These are phyloP conservation scores for Candida ulmi DNA, from an alignment of 805 yeast species.

Conservation along the genomic window DNA sequence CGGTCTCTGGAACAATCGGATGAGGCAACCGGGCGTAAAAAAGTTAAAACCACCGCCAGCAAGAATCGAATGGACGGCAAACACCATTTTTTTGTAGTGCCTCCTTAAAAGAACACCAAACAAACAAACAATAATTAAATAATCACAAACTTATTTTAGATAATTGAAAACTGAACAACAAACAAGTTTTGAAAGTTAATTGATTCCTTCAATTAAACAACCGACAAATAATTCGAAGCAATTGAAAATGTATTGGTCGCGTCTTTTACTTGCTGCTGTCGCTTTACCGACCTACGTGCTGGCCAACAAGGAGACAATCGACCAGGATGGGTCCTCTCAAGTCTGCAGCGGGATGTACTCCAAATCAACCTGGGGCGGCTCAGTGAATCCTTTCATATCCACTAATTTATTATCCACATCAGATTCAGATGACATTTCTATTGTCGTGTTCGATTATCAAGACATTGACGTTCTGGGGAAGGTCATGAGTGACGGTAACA, in stretches of 20 bases:
- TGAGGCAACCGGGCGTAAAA: no score
- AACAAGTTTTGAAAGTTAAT: no score
- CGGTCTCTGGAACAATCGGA: no score
- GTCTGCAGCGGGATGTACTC: slow-evolving; percentile 90
- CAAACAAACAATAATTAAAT: no score
- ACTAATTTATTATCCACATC: slow-evolving; percentile 34
- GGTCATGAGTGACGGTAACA: slow-evolving; percentile 33
- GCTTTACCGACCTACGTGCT: background rate
- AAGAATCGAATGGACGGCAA: no score
- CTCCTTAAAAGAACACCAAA: no score
- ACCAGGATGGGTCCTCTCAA: slow-evolving; percentile 48
- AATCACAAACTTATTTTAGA: no score
- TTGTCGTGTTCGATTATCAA: slow-evolving; percentile 77
- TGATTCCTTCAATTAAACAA: no score
- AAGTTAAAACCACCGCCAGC: no score
- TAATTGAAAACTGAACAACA: no score
- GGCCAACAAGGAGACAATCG: slow-evolving; percentile 43
- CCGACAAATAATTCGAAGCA: no score
- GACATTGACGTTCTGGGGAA: slow-evolving; percentile 70
- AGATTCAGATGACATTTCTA: slow-evolving; percentile 35
- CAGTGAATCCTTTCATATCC: slow-evolving; percentile 53
- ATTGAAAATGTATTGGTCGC: background rate
- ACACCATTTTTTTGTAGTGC: no score
- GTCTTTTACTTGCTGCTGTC: background rate
- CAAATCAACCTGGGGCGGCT: slow-evolving; percentile 83